phyloP scores from a whole-genome alignment of 805 yeast species.

The Candida cerambycidarum region DNA sequence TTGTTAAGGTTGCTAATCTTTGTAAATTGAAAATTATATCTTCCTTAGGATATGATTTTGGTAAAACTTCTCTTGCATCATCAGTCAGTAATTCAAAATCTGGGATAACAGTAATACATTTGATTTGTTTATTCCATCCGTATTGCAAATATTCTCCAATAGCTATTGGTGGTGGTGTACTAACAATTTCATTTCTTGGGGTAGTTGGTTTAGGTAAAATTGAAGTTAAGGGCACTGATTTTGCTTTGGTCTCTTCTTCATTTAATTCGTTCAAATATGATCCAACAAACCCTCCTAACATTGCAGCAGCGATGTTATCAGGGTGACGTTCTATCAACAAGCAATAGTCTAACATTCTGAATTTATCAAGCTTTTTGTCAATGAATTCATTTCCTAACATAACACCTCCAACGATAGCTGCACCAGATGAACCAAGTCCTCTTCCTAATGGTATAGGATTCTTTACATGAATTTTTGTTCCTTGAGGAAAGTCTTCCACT shows the following conservation, averaged over 20 bases:
- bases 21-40: constrained; percentile 93
- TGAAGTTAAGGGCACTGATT: constrained; percentile 73
- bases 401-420: constrained; percentile 97
- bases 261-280: constrained; percentile 82
- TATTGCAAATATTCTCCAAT: constrained; percentile 90
- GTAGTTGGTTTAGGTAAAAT: constrained; percentile 72
- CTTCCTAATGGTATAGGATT: constrained; percentile 97
- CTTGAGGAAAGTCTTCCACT: constrained; percentile 72
- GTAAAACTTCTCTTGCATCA: constrained; percentile 85
- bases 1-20: constrained; percentile 87
- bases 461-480: constrained; percentile 74
- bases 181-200: constrained; percentile 52
- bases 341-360: constrained; percentile 88
- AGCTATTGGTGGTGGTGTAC: constrained; percentile 64
- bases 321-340: constrained; percentile 98
- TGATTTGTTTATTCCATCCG: constrained; percentile 76
- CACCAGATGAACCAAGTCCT: constrained; percentile 96
- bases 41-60: constrained; percentile 68
- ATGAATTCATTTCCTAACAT: constrained; percentile 86
- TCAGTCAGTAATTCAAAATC: constrained; percentile 94
- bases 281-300: constrained; percentile 99
- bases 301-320: constrained; percentile 96
- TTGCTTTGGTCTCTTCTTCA: constrained; percentile 67
- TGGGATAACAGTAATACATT: constrained; percentile 90
- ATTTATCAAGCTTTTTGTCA: constrained; percentile 66